Percentiles rank a stretch among this genome's conserved stretches.
Conservation (phyloP, 2,329 filamentous ascomycete species). For the Coniella vitis region DNA sequence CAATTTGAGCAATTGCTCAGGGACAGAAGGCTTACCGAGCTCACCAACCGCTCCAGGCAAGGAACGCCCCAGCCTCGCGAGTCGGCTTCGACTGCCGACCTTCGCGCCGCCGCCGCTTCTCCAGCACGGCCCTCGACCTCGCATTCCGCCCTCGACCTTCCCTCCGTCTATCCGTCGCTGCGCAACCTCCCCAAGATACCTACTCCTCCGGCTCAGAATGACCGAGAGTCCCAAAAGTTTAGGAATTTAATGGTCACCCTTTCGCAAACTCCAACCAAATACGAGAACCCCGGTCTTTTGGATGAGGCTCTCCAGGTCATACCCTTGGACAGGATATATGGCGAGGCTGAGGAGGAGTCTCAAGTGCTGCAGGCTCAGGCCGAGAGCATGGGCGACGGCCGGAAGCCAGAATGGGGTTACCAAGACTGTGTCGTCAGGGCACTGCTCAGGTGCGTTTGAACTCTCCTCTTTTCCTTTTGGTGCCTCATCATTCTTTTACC, state of each 20-base stretch:
- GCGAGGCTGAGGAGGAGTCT: conserved; percentile 87
- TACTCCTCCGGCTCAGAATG: conserved; percentile 59
- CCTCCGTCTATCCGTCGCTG: conserved; percentile 42
- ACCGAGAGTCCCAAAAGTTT: conserved; percentile 66
- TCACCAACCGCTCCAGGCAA: conserved; percentile 57
- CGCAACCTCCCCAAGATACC: conserved; percentile 54
- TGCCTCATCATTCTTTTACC: neutral
- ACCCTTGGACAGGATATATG: conserved; percentile 84
- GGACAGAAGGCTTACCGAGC: conserved; percentile 78
- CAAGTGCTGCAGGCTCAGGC: conserved; percentile 84
- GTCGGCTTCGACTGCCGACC: conserved; percentile 42
- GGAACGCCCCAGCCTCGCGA: conserved; percentile 51
- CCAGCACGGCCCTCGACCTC: conserved; percentile 41
- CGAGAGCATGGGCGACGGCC: conserved; percentile 73
- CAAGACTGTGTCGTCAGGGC: conserved; percentile 93
- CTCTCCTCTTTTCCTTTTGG: neutral
- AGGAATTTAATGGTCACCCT: conserved; percentile 77
- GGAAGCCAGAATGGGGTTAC: conserved; percentile 87
- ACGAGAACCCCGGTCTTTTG: conserved; percentile 90
- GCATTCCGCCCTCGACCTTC: conserved; percentile 28
- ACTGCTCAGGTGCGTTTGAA: conserved; percentile 61
- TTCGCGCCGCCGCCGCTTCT: conserved; percentile 33
- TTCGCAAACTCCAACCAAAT: conserved; percentile 83
- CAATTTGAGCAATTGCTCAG: conserved; percentile 84
- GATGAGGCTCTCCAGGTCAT: conserved; percentile 86